Conservation (phyloP, 2,329 filamentous ascomycete species). For the Colletotrichum zoysiae region DNA sequence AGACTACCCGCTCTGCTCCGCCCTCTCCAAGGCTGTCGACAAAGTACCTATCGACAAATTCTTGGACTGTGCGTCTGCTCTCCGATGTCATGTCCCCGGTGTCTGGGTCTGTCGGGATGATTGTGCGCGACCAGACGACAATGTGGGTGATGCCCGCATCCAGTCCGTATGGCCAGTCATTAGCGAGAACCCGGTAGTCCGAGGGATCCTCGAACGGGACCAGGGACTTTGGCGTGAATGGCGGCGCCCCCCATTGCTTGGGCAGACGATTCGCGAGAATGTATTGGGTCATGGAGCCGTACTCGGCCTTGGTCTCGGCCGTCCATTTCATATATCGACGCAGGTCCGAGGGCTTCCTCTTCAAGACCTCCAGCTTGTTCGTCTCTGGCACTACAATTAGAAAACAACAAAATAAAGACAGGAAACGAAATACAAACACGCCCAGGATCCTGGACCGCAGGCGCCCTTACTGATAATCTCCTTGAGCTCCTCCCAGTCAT, state of each 20-base stretch:
- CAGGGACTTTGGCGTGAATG: conserved; percentile 64
- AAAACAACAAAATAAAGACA: neutral
- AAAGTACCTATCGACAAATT: conserved; percentile 80
- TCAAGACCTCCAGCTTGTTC: conserved; percentile 79
- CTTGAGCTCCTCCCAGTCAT: conserved; percentile 81
- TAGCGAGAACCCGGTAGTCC: conserved; percentile 80
- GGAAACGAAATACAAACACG: neutral
- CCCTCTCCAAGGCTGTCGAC: conserved; percentile 64
- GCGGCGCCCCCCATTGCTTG: conserved; percentile 72
- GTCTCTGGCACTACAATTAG: conserved; percentile 51
- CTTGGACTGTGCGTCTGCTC: conserved; percentile 72
- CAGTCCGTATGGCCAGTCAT: conserved; percentile 95
- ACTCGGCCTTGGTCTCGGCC: conserved; percentile 74
- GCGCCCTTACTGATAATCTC: conserved; percentile 69
- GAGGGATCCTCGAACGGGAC: conserved; percentile 66
- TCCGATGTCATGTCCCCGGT: conserved; percentile 80
- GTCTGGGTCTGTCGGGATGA: conserved; percentile 76
- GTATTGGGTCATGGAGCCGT: conserved; percentile 85
- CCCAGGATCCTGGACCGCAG: conserved; percentile 11
- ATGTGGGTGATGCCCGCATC: conserved; percentile 77
- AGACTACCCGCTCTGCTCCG: conserved; percentile 71
- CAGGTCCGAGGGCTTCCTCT: conserved; percentile 84
- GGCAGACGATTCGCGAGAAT: conserved; percentile 80
- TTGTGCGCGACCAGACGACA: conserved; percentile 91
- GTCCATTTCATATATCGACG: conserved; percentile 85